phyloP scores from a whole-genome alignment of 805 yeast species.

The Cyberlindnera mrakii region DNA sequence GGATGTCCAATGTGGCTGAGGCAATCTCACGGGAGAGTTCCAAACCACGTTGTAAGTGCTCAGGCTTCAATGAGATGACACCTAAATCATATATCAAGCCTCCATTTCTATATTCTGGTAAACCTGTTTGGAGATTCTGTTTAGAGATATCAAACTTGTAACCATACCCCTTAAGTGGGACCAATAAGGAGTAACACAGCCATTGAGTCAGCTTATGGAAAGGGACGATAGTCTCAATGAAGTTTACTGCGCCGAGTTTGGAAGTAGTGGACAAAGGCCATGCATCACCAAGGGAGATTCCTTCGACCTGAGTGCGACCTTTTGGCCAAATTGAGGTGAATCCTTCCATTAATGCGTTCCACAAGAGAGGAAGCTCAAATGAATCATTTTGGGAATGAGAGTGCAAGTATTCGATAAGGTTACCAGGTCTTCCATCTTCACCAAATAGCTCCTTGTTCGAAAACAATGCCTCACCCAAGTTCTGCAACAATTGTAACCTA shows the following conservation, averaged over 20 bases:
- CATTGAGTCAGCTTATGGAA: conserved; percentile 65
- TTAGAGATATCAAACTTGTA: conserved; percentile 49
- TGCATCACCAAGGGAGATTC: conserved; percentile 54
- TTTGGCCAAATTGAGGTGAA: conserved; percentile 57
- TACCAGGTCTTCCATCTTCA: conserved; percentile 45
- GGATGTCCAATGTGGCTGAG: conserved; percentile 29
- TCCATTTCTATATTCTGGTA: conserved; percentile 80
- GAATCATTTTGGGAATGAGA: conserved; percentile 12
- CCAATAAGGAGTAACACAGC: conserved; percentile 55
- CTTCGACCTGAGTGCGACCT: conserved; percentile 46
- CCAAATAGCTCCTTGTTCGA: conserved; percentile 39
- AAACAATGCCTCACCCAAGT: conserved; percentile 41
- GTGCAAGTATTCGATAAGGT: conserved; percentile 43
- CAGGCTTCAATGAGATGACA: conserved; percentile 41
- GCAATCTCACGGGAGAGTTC: conserved; percentile 25
- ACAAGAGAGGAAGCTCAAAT: conserved; percentile 41
- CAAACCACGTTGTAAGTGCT: conserved; percentile 32
- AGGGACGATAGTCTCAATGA: conserved; percentile 42
- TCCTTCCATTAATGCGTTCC: conserved; percentile 53
- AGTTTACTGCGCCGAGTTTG: conserved; percentile 14
- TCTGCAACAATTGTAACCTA: conserved; percentile 38
- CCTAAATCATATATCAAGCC: conserved; percentile 56
- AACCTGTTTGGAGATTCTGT: conserved; percentile 82
- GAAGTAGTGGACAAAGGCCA: conserved; percentile 41
- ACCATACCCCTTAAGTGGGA: conserved; percentile 44